Conservation (phyloP, 768 basidiomycete genomes). For the Daedaleopsis nitida region DNA sequence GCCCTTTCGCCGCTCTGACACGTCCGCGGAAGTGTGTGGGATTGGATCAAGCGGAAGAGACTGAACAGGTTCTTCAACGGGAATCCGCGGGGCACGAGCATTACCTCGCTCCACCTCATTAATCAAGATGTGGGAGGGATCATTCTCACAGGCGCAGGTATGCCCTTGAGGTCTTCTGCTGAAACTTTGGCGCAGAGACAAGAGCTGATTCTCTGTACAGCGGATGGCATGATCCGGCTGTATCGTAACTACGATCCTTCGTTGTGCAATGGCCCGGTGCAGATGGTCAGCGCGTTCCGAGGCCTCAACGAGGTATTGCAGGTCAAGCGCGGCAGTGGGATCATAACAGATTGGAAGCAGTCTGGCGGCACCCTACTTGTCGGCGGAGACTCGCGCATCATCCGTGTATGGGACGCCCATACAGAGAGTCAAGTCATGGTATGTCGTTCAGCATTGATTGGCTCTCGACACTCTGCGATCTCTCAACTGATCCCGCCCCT, state of each 20-base stretch:
- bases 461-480: neutral
- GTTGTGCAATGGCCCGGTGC: slow-evolving; percentile 69
- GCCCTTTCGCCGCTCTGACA: slow-evolving; percentile 9
- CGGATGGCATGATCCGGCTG: slow-evolving; percentile 89
- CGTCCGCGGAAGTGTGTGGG: slow-evolving; percentile 71
- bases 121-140: slow-evolving; percentile 95
- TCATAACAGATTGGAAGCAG: slow-evolving; percentile 95
- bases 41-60: slow-evolving; percentile 83
- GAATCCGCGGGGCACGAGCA: slow-evolving; percentile 76
- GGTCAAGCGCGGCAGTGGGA: slow-evolving; percentile 75
- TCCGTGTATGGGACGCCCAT: slow-evolving; percentile 95
- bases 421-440: slow-evolving; percentile 80
- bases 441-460: slow-evolving; percentile 25
- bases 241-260: slow-evolving; percentile 90
- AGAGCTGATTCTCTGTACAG: slow-evolving; percentile 40
- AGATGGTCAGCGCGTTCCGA: slow-evolving; percentile 94
- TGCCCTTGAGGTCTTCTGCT: slow-evolving; percentile 27
- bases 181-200: neutral
- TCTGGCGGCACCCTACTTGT: slow-evolving; percentile 81
- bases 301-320: slow-evolving; percentile 79
- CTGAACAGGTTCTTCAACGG: slow-evolving; percentile 89
- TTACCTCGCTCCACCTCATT: slow-evolving; percentile 89
- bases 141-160: slow-evolving; percentile 84
- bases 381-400: slow-evolving; percentile 86
- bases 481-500: neutral